Evolutionary conservation across 1,284 basidiomycete species (phyloP), one percentile per base, ranked within the genome.

Genomic region (Cryptococcus maquisensis): DNA sequence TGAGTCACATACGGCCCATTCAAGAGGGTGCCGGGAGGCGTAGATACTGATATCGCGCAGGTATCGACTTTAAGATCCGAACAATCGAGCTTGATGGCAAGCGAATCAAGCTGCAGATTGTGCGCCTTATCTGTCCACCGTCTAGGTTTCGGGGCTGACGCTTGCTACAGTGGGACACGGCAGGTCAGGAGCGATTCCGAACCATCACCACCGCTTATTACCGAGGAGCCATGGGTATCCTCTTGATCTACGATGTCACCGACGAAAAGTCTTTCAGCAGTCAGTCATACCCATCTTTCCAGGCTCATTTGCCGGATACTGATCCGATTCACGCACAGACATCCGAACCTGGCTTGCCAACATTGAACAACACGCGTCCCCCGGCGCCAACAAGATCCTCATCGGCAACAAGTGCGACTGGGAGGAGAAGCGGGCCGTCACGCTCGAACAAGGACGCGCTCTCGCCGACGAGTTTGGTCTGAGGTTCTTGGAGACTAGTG

Each of bases 171-270:
- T 97, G 93, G 93, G 94, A 97, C 73, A 98, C 96, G 57, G 96
- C 56, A 72, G 75, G 96, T 40, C 96, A 98, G 81, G 96, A 99
- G 80, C 87, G 96, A 38, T 99, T 99, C 82, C 84, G 95, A 70
- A 98, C 96, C 43, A 99, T 99, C 77, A 98, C 96, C 42, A 97
- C 95, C 9, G 94, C 96, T n/a, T 99, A 99, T 79, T 99, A 99
- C 81, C 88, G 96, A 66, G 96, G 96, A 44, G 96, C 96, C 16
- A 98, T 98, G 95, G 96, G 96, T 52, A 99, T 98, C 70, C 81
- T 99, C 53, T 83, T 99, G 56, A 95, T 98, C 5, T 99, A 98
- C 78, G 96, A 98, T 73, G 93, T 98, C 40, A 98, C 96, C 28
- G 95, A 98, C 77, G 92, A 97, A 77, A 86, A 90, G 68, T 96